Conservation (phyloP, 2,329 filamentous ascomycete species). For the Pseudogymnoascus sp. region DNA sequence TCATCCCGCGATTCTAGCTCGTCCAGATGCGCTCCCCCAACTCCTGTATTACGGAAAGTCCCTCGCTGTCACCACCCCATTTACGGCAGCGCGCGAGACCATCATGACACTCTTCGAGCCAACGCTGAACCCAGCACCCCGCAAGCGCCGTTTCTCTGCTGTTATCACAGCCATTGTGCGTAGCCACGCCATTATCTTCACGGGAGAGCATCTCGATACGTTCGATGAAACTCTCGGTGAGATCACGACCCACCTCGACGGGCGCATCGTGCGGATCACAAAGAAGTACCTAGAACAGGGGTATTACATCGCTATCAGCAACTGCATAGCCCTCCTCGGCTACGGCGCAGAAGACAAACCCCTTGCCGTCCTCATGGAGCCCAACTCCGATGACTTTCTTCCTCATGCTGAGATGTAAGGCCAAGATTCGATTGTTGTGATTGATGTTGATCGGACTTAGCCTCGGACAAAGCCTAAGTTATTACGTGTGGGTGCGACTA, state of each 20-base stretch:
- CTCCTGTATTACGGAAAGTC: constrained; percentile 63
- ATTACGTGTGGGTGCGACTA: too few relatives aligned
- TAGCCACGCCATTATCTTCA: constrained; percentile 58
- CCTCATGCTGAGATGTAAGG: too few relatives aligned
- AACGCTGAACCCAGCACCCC: constrained; percentile 36
- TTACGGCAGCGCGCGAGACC: constrained; percentile 60
- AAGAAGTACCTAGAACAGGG: constrained; percentile 37
- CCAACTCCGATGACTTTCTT: neutral
- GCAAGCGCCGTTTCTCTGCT: constrained; percentile 32
- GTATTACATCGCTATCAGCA: constrained; percentile 49
- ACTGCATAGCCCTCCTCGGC: constrained; percentile 24
- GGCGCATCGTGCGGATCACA: constrained; percentile 48
- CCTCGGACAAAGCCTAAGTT: too few relatives aligned
- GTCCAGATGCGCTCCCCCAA: constrained; percentile 60
- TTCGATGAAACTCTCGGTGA: constrained; percentile 39
- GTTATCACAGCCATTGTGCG: constrained; percentile 57
- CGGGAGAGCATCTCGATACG: constrained; percentile 38
- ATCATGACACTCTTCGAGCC: constrained; percentile 64
- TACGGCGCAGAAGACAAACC: constrained; percentile 23
- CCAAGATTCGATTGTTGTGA: too few relatives aligned
- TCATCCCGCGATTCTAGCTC: constrained; percentile 71
- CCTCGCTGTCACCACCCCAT: constrained; percentile 60
- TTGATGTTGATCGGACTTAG: too few relatives aligned
- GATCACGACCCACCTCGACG: constrained; percentile 48
- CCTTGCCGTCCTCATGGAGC: neutral